Evolutionary conservation across 805 yeast species (phyloP), one percentile per base, ranked within the genome.

Genomic region (Aciculoconidium aculeatum): DNA sequence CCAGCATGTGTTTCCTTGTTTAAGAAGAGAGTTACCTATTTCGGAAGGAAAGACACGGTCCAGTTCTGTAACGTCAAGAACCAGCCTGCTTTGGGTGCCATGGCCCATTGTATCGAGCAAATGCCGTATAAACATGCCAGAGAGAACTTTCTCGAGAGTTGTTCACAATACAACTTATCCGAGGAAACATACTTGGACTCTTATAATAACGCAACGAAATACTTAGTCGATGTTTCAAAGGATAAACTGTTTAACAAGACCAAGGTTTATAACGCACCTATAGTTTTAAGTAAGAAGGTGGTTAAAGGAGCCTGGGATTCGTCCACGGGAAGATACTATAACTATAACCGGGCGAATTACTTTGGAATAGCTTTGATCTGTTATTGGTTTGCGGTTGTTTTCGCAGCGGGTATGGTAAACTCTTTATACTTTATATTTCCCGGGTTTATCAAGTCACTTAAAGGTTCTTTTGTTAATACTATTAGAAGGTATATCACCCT

Each of bases 191-290:
- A 65, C 30, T 39, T 53, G n/a, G 53, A 42, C 4, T 49, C 66
- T 4, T 70, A 58, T 32, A 39, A 47, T 4, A 67, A 65, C 37
- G 74, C 73, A 4, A 53, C 73, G 6, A 28, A 51, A 3, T 58
- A 58, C 39, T 45, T 66, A 35, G 50, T 58, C 4, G 50, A 61
- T 34, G 41, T 58, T 21, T 44, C 51, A n/a, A 45, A 43, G 1
- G 59, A 48, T 25, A 46, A 47, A 6, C 37, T 40, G 8, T 65
- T 53, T 42, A 59, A 61, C 34, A 34, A 37, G 4, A 44, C 58
- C 1, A 37, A 38, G 21, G 11, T 51, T 7, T 56, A 52, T 35
- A 31, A 55, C 34, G 50, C 44, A 27, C 77, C 77, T 6, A 54
- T 67, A 17, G 32, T 45, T 21, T 41, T 58, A 26, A 32, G 44